phyloP scores from a whole-genome alignment of 1,284 basidiomycete species.

The Ustilago nuda region DNA sequence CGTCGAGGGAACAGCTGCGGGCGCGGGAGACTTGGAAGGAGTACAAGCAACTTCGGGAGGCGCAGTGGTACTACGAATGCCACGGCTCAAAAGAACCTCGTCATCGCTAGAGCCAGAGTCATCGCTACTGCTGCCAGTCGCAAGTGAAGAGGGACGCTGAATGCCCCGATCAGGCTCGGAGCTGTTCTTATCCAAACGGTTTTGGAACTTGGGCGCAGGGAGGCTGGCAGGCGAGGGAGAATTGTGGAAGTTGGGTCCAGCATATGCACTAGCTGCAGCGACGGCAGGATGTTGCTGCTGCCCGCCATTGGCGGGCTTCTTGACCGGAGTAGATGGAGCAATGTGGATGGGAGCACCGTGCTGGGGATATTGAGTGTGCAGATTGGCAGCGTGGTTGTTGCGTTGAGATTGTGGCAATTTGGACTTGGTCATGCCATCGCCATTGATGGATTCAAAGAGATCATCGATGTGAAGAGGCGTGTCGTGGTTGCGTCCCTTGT shows the following conservation, averaged over 20 bases:
- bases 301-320: constrained; percentile 32
- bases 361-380: constrained; percentile 26
- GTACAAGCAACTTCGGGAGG: constrained; percentile 43
- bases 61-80: constrained; percentile 48
- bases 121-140: constrained; percentile 36
- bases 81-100: constrained; percentile 38
- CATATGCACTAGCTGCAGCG: constrained; percentile 54
- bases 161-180: constrained; percentile 27
- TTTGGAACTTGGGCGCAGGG: constrained; percentile 60
- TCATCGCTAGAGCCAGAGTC: constrained; percentile 44
- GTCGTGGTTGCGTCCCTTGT: constrained; percentile 36
- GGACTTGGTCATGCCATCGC: constrained; percentile 28
- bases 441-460: constrained; percentile 39
- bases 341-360: constrained; percentile 48
- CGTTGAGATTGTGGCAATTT: constrained; percentile 33
- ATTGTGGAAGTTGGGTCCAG: constrained; percentile 65
- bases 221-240: constrained; percentile 63
- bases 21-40: constrained; percentile 32
- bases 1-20: constrained; percentile 19
- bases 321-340: constrained; percentile 44
- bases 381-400: constrained; percentile 17
- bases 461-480: constrained; percentile 49
- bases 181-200: constrained; percentile 42
- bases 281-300: constrained; percentile 42
- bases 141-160: constrained; percentile 35